phyloP scores from a whole-genome alignment of 352 stramenopile species.

The Aphanomyces astaci region DNA sequence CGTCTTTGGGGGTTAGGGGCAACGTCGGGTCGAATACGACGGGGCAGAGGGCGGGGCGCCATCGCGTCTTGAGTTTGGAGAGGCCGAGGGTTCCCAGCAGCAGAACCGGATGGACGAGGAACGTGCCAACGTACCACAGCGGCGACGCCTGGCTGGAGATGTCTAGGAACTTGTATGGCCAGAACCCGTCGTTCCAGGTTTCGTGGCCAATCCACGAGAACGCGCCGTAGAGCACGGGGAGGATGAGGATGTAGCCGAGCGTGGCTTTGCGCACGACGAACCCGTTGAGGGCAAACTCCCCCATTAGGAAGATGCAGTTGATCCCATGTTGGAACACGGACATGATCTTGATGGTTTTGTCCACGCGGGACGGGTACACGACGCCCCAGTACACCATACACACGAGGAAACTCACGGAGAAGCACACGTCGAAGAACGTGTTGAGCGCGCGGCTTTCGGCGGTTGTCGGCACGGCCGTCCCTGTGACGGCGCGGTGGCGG shows the following conservation, averaged over 20 bases:
- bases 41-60: neutral
- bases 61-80: slow-evolving; percentile 2
- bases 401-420: slow-evolving; percentile 17
- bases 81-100: neutral
- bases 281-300: slow-evolving; percentile 17
- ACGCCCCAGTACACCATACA: slow-evolving; percentile 13
- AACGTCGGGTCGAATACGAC: neutral
- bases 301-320: slow-evolving; percentile 12
- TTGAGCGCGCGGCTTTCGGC: neutral
- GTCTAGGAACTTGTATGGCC: slow-evolving; percentile 14
- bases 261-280: neutral
- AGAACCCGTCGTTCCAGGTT: slow-evolving; percentile 9
- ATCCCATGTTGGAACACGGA: slow-evolving; percentile 8
- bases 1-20: too few species aligned
- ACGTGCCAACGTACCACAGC: slow-evolving; percentile 12
- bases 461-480: neutral
- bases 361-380: neutral
- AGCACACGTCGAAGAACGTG: slow-evolving; percentile 9
- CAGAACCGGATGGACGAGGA: neutral
- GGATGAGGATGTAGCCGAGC: slow-evolving; percentile 4
- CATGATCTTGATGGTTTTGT: neutral
- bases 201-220: slow-evolving; percentile 7
- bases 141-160: neutral
- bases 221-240: slow-evolving; percentile 7
- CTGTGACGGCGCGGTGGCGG: neutral